phyloP scores from a whole-genome alignment of 2,329 filamentous ascomycete species.

The Ceratocystis smalleyi region DNA sequence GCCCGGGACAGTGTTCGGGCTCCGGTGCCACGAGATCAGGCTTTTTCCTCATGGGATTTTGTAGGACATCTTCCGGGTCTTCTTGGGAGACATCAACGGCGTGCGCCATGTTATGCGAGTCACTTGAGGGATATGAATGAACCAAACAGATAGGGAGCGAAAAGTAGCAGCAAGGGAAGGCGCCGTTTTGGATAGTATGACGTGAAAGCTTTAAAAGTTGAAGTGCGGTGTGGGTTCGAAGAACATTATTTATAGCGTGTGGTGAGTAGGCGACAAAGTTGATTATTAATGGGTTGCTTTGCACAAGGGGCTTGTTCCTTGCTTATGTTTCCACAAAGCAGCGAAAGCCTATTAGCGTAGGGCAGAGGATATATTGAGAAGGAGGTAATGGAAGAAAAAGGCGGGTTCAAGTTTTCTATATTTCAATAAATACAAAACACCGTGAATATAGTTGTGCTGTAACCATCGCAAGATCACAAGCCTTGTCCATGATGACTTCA shows the following conservation, averaged over 20 bases:
- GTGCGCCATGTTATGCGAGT: constrained; percentile 50
- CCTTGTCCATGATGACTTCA: constrained; percentile 3
- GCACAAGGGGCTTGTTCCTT: not conserved
- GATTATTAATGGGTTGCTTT: constrained; percentile 10
- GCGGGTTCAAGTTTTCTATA: not conserved
- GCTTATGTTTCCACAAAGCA: too few relatives aligned
- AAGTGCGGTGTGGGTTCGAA: not conserved
- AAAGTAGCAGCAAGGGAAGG: not conserved
- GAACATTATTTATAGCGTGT: not conserved
- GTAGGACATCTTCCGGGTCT: constrained; percentile 51
- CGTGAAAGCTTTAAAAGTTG: too few relatives aligned
- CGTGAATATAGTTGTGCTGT: too few relatives aligned
- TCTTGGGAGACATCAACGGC: constrained; percentile 50
- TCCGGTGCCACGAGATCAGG: constrained; percentile 85
- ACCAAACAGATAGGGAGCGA: not conserved
- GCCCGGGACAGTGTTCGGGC: constrained; percentile 91
- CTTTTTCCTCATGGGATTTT: constrained; percentile 54
- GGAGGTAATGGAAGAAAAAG: not conserved
- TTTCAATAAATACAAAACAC: not conserved
- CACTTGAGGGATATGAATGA: too few relatives aligned
- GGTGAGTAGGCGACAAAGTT: not conserved
- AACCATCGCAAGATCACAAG: not conserved
- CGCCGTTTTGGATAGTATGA: too few relatives aligned
- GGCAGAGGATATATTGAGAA: too few relatives aligned
- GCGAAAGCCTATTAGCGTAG: too few relatives aligned